Base-by-base conservation (phyloP, 176 grass and related monocot genomes). In the Oryza meyeriana region DNA sequence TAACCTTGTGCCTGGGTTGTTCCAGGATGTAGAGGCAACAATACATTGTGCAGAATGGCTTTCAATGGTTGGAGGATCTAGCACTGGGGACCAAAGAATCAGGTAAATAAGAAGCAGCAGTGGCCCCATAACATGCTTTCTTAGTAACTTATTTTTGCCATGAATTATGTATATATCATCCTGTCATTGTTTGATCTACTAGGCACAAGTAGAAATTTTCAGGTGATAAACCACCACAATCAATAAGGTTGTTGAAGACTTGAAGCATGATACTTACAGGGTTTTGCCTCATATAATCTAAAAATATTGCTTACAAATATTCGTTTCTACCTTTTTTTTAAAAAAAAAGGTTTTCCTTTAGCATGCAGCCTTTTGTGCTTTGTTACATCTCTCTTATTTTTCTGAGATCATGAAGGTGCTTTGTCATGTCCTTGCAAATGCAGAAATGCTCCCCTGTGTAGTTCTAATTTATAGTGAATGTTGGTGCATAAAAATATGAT, bases 1-100 rank as follows among this genome's bases (percentile, higher is more conserved):
- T 82, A 50, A 4, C 35, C 11, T 65, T 81, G 42, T 81, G 25
- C 32, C 76, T 76, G 24, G 39, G 66, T 69, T 63, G 18, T 76
- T 81, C 45, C 66, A 95, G 93, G 93, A 95, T 83, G 87, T 92
- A 42, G 93, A 95, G 55, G 87, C 93, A 45, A 85, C 93, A 64
- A 92, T 95, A 77, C 93, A 95, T 82, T 95, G 93, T 78, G 85
- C 87, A 75, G 93, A 95, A 78, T 95, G 93, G 93, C 79, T 95
- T 45, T 90, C 93, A 81, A 90, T 90, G 84, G 89, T 92, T 85
- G 89, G 93, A 24, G 93, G 85, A 78, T 92, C 85, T 88, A 92
- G 89, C 44, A 88, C 82, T 10, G 87, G 89, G 24, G 89, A 92
- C 31, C 89, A 90, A 75, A 78, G 93, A 86, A 75, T 86, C 75